Conservation (phyloP, 208 protist species). For the Vickermania spadyakhi region DNA sequence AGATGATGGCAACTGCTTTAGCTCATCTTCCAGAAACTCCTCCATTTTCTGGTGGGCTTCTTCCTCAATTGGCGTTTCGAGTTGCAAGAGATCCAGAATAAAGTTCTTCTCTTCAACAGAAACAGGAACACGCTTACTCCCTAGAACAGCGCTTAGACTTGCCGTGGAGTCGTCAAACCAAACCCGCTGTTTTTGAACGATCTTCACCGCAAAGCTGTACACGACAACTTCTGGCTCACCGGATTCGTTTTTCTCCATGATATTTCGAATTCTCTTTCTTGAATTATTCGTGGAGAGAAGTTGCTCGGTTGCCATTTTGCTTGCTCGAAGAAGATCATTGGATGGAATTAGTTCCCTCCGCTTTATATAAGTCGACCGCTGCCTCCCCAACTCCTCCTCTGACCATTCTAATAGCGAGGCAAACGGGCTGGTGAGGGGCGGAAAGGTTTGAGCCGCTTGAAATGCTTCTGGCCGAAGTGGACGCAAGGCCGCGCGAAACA, state of each 20-base stretch:
- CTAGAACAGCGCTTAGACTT: not conserved
- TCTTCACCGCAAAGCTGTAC: constrained; percentile 30
- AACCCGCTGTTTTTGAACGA: constrained; percentile 34
- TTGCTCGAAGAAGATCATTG: not conserved
- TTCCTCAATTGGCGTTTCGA: constrained; percentile 37
- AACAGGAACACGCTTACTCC: not conserved
- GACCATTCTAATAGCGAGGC: not conserved
- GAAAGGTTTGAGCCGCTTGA: not conserved
- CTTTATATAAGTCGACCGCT: constrained; percentile 8
- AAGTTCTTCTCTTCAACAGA: constrained; percentile 9
- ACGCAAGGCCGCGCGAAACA: constrained; percentile 27
- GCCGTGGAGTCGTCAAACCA: constrained; percentile 12
- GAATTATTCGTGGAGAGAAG: not conserved
- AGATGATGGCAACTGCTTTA: constrained; percentile 2
- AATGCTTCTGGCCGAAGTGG: not conserved
- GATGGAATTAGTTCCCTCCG: not conserved
- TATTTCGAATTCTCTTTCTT: not conserved
- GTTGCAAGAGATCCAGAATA: constrained; percentile 19
- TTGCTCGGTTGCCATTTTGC: not conserved
- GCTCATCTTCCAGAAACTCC: constrained; percentile 9
- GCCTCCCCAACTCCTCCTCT: not conserved
- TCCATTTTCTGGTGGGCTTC: constrained; percentile 17
- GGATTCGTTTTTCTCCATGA: not conserved
- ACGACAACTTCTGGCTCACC: not conserved
- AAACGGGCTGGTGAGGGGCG: not conserved